phyloP scores from a whole-genome alignment of 192 early-diverging fungal species.

The Thoreauomyces humboldtii region DNA sequence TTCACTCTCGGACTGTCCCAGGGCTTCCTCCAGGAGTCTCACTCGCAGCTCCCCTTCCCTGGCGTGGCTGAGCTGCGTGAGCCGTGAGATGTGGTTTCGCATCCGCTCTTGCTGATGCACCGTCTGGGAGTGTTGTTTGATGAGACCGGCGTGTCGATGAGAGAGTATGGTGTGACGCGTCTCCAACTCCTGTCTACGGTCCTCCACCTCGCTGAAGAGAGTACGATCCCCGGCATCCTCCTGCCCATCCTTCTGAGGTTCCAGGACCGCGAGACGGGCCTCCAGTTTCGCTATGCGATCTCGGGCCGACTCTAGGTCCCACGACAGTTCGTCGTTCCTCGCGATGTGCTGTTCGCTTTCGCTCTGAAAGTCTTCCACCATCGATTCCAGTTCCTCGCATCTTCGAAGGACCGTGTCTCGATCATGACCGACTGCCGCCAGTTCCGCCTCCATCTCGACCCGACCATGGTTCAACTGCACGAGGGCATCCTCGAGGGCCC shows the following conservation, averaged over 20 bases:
- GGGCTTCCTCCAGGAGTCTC: conserved; percentile 28
- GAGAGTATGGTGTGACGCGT: conserved; percentile 20
- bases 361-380: conserved; percentile 15
- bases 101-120: conserved; percentile 45
- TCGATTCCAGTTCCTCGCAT: conserved; percentile 24
- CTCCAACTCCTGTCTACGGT: conserved; percentile 31
- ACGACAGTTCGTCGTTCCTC: conserved; percentile 31
- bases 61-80: conserved; percentile 30
- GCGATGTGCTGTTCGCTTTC: conserved; percentile 11
- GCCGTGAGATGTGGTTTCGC: conserved; percentile 36
- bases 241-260: conserved; percentile 7
- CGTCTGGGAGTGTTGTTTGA: conserved; percentile 31
- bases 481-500: conserved; percentile 10
- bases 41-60: conserved; percentile 24
- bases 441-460: conserved; percentile 15
- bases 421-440: conserved; percentile 3
- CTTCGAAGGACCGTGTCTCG: not conserved
- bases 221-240: conserved; percentile 22
- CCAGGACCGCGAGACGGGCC: conserved; percentile 29
- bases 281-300: conserved; percentile 28
- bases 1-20: conserved; percentile 35
- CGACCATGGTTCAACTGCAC: conserved; percentile 2
- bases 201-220: conserved; percentile 43
- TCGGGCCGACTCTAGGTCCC: conserved; percentile 25
- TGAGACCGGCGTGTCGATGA: conserved; percentile 29